Percentiles rank a stretch among this genome's conserved stretches.
These are phyloP conservation scores for Diplogelasinospora grovesii DNA, from an alignment of 495 filamentous ascomycete genomes.

Conservation along the genomic window DNA sequence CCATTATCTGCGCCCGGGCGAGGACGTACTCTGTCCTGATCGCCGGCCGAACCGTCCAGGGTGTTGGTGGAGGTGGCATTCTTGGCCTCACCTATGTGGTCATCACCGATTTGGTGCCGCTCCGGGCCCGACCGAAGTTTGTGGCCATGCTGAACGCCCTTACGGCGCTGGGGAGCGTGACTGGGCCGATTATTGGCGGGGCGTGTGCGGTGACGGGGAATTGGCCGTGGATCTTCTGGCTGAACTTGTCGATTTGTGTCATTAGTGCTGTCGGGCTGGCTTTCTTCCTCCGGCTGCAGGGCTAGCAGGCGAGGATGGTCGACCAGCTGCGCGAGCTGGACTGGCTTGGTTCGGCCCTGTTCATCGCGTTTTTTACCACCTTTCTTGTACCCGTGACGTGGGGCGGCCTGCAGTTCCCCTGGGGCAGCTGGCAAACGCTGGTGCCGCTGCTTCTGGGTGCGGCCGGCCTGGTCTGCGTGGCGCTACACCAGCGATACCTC, in stretches of 20 bases:
- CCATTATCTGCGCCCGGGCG: slow-evolving; percentile 50
- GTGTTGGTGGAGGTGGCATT: slow-evolving; percentile 62
- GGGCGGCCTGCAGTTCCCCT: slow-evolving; percentile 49
- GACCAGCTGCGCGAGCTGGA: slow-evolving; percentile 50
- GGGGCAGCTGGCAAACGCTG: slow-evolving; percentile 48
- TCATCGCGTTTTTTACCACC: slow-evolving; percentile 37
- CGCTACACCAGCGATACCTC: slow-evolving; percentile 42
- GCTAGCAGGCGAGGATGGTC: neutral
- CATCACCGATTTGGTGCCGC: slow-evolving; percentile 55
- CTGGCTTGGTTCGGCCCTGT: slow-evolving; percentile 53
- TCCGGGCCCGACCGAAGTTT: slow-evolving; percentile 42
- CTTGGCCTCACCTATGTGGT: slow-evolving; percentile 55
- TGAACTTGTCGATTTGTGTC: slow-evolving; percentile 38
- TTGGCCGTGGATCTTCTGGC: slow-evolving; percentile 50
- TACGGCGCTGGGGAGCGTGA: slow-evolving; percentile 55
- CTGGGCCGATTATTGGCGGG: slow-evolving; percentile 61
- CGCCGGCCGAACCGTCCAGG: slow-evolving; percentile 59
- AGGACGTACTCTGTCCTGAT: slow-evolving; percentile 52
- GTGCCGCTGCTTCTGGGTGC: slow-evolving; percentile 51
- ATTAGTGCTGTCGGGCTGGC: slow-evolving; percentile 20
- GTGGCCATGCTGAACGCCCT: slow-evolving; percentile 20
- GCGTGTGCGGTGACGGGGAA: slow-evolving; percentile 50
- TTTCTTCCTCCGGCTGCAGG: slow-evolving; percentile 22
- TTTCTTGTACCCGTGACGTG: slow-evolving; percentile 51
- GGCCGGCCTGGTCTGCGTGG: slow-evolving; percentile 33